phyloP scores from a whole-genome alignment of 257 asterid species.

The Solanum etuberosum region DNA sequence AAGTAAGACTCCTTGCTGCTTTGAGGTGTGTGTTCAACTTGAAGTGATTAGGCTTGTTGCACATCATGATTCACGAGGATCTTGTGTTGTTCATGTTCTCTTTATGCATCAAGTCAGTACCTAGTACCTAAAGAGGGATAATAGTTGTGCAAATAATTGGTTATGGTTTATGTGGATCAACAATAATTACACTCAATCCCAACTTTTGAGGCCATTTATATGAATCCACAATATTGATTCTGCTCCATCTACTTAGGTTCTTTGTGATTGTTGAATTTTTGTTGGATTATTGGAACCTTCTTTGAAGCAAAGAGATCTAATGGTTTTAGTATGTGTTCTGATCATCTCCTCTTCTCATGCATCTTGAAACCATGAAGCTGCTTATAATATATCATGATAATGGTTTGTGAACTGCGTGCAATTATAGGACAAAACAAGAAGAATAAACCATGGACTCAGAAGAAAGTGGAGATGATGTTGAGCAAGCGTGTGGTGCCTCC shows the following conservation, averaged over 20 bases:
- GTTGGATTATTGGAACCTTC: not conserved
- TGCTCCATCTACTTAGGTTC: not conserved
- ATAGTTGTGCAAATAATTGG: not conserved
- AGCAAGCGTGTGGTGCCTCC: slow-evolving; percentile 17
- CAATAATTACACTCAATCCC: not conserved
- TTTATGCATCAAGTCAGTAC: not conserved
- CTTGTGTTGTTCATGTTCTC: not conserved
- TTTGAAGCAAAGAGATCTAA: not conserved
- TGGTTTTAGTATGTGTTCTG: not conserved
- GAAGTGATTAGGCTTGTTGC: not conserved
- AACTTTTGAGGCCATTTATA: not conserved
- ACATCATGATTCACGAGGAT: not conserved
- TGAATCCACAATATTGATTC: not conserved
- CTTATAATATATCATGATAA: not conserved
- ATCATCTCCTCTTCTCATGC: not conserved
- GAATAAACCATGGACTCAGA: slow-evolving; percentile 51
- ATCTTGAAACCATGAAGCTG: not conserved
- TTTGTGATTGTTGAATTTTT: not conserved
- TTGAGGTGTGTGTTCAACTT: not conserved
- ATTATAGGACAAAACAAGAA: slow-evolving; percentile 52
- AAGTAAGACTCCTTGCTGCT: not conserved
- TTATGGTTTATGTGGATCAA: not conserved
- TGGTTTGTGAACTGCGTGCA: not conserved
- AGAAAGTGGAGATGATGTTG: slow-evolving; percentile 27
- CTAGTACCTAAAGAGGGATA: not conserved